Percentiles rank a stretch among this genome's conserved stretches.
These are phyloP conservation scores for Rhodotorula taiwanensis DNA, from an alignment of 768 basidiomycete species.

Conservation along the genomic window DNA sequence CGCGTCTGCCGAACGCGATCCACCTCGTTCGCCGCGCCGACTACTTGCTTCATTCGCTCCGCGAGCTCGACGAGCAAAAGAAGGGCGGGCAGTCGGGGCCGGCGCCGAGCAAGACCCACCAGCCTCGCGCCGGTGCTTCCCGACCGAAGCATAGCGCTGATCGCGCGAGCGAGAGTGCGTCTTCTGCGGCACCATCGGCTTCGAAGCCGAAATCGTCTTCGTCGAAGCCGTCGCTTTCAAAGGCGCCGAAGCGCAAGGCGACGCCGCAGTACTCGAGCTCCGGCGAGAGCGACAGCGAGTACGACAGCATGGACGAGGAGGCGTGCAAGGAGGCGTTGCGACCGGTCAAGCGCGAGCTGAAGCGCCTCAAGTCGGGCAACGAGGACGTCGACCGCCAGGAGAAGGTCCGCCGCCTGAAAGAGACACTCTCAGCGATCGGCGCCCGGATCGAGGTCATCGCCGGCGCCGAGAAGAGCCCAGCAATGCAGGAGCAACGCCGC, in stretches of 20 bases:
- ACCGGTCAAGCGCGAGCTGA: slow-evolving; percentile 94
- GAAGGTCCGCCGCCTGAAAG: slow-evolving; percentile 91
- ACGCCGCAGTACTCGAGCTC: slow-evolving; percentile 95
- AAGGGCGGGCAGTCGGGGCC: slow-evolving; percentile 42
- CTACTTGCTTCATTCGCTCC: slow-evolving; percentile 74
- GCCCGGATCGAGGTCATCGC: slow-evolving; percentile 74
- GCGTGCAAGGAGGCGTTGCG: slow-evolving; percentile 80
- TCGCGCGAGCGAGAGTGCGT: slow-evolving; percentile 4
- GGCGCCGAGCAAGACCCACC: slow-evolving; percentile 11
- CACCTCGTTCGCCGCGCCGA: slow-evolving; percentile 96
- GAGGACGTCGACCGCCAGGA: slow-evolving; percentile 90
- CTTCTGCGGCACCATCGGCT: neutral
- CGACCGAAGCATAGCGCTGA: slow-evolving; percentile 1
- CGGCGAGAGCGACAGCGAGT: slow-evolving; percentile 76
- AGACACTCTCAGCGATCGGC: slow-evolving; percentile 88
- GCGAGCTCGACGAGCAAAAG: slow-evolving; percentile 60
- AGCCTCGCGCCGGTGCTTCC: slow-evolving; percentile 10
- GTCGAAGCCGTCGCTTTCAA: slow-evolving; percentile 1
- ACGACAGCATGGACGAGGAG: slow-evolving; percentile 38
- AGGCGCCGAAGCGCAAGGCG: slow-evolving; percentile 64
- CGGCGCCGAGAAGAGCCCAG: slow-evolving; percentile 6
- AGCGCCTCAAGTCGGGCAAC: slow-evolving; percentile 88
- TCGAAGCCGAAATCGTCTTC: slow-evolving; percentile 9
- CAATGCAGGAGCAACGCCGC: slow-evolving; percentile 23
- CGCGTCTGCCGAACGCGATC: slow-evolving; percentile 85